Conservation (phyloP, 1,139 yeast genomes). For the Candida tetrigidarum region DNA sequence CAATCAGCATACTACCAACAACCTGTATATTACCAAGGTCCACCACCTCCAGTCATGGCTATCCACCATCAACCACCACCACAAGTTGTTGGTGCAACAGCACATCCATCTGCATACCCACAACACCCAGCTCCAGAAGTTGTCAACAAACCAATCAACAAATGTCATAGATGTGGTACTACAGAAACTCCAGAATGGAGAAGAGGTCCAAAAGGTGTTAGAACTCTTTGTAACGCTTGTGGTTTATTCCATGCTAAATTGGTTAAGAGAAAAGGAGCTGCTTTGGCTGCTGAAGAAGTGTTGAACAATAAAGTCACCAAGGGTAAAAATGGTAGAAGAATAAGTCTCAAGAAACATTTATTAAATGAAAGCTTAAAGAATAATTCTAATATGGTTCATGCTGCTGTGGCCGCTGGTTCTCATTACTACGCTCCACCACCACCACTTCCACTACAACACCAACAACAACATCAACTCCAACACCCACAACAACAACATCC, state of each 20-base stretch:
- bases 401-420: background rate
- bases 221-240: slow-evolving; percentile 89
- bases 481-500: slow-evolving; percentile 8
- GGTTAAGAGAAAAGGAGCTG: slow-evolving; percentile 68
- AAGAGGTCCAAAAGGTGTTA: slow-evolving; percentile 83
- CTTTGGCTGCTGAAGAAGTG: slow-evolving; percentile 57
- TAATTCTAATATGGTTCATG: background rate
- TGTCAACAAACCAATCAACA: slow-evolving; percentile 40
- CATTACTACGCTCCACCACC: slow-evolving; percentile 10
- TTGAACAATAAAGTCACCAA: slow-evolving; percentile 50
- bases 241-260: slow-evolving; percentile 82
- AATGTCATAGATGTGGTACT: slow-evolving; percentile 63
- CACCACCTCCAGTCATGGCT: slow-evolving; percentile 1
- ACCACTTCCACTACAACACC: too few species aligned
- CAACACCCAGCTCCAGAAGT: slow-evolving; percentile 35
- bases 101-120: slow-evolving; percentile 7
- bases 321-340: slow-evolving; percentile 51
- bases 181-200: slow-evolving; percentile 93
- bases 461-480: slow-evolving; percentile 9
- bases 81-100: slow-evolving; percentile 1
- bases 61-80: slow-evolving; percentile 4
- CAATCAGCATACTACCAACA: slow-evolving; percentile 14
- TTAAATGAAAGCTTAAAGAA: slow-evolving; percentile 17
- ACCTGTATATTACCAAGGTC: slow-evolving; percentile 14
- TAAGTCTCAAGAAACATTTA: slow-evolving; percentile 38